Percentiles rank a stretch among this genome's conserved stretches.
These are phyloP conservation scores for Ramaria sp. DNA, from an alignment of 768 basidiomycete species.

Conservation along the genomic window DNA sequence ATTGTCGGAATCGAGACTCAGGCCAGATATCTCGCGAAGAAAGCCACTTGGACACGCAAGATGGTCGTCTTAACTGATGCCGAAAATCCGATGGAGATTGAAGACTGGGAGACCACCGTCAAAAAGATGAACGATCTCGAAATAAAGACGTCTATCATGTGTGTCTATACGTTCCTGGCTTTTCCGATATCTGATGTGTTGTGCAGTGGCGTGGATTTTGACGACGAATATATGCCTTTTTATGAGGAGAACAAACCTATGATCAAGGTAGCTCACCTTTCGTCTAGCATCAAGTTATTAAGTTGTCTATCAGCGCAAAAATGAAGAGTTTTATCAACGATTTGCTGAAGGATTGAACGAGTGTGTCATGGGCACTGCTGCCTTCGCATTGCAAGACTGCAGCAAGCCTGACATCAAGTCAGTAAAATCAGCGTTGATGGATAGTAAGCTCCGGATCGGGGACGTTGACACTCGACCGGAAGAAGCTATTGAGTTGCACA, in stretches of 20 bases:
- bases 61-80: constrained; percentile 81
- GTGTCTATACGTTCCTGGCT: constrained; percentile 15
- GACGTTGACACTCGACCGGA: constrained; percentile 53
- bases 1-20: constrained; percentile 84
- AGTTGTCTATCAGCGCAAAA: constrained; percentile 43
- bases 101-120: constrained; percentile 64
- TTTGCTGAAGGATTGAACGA: constrained; percentile 30
- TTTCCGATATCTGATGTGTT: constrained; percentile 3
- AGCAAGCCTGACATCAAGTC: constrained; percentile 51
- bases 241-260: constrained; percentile 56
- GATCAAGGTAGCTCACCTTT: constrained; percentile 48
- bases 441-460: constrained; percentile 68
- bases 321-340: constrained; percentile 63
- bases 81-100: constrained; percentile 58
- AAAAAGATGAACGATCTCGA: constrained; percentile 50
- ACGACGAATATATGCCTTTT: constrained; percentile 55
- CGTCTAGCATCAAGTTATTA: not conserved
- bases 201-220: constrained; percentile 80
- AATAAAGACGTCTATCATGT: constrained; percentile 66
- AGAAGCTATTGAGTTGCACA: constrained; percentile 63
- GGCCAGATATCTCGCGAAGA: constrained; percentile 49
- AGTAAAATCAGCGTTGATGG: constrained; percentile 54
- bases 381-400: constrained; percentile 52
- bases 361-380: constrained; percentile 56
- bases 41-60: constrained; percentile 79